A percentile compares a stretch with the other conserved stretches of the same genome.
These are phyloP conservation scores for Erodium chrysanthum DNA, from an alignment of 441 rosid genomes.

Conservation along the genomic window DNA sequence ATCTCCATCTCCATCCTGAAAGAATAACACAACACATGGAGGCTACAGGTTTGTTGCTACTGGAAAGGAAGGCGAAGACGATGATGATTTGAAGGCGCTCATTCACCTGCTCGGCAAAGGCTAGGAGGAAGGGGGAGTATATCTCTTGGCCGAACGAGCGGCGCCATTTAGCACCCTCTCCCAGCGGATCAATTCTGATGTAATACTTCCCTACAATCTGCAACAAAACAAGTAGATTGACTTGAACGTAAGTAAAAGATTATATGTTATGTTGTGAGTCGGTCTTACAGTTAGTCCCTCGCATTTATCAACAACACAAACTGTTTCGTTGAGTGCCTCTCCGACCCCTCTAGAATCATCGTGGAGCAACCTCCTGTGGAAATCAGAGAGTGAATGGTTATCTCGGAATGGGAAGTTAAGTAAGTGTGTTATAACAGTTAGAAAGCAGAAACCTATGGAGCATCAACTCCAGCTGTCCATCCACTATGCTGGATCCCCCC, in stretches of 20 bases:
- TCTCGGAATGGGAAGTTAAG: not conserved
- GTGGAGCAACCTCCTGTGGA: conserved; percentile 70
- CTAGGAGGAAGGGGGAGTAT: conserved; percentile 61
- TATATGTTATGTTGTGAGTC: no score
- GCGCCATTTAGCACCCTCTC: conserved; percentile 69
- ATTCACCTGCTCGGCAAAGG: conserved; percentile 64
- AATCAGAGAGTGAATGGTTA: not conserved
- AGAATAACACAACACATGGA: conserved; percentile 14
- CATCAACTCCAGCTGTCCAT: conserved; percentile 93
- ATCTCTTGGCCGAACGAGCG: conserved; percentile 65
- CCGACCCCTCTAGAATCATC: conserved; percentile 95
- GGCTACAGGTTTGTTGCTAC: conserved; percentile 6
- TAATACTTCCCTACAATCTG: conserved; percentile 57
- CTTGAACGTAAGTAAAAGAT: no score
- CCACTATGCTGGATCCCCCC: conserved; percentile 82
- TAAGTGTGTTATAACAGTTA: not conserved
- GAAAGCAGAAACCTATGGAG: conserved; percentile 63
- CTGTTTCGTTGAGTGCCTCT: conserved; percentile 80
- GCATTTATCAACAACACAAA: conserved; percentile 58
- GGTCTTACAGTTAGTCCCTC: conserved; percentile 73
- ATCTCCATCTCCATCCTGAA: conserved; percentile 43
- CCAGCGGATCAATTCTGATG: conserved; percentile 49
- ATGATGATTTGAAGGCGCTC: conserved; percentile 11
- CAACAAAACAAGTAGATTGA: conserved; percentile 1
- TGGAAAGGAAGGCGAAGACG: not conserved